phyloP scores from a whole-genome alignment of 2,329 filamentous ascomycete genomes.

The Atkinsonella hypoxylon region DNA sequence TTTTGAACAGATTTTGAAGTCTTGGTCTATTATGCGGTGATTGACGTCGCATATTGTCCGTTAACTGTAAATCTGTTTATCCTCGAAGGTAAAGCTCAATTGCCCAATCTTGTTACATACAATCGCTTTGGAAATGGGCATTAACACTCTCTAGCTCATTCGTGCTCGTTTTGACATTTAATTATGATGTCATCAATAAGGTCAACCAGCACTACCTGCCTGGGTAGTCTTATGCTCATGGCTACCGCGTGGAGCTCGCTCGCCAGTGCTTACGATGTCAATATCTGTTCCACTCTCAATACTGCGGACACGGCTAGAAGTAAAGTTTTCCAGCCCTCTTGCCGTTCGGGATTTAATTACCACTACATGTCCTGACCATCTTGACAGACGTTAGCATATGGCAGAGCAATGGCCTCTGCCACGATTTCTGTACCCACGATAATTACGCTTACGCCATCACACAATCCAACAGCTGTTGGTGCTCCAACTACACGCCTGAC shows the following conservation, averaged over 20 bases:
- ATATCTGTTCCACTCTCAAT: slow-evolving; percentile 26
- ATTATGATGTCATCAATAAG: neutral
- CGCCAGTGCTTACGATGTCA: slow-evolving; percentile 15
- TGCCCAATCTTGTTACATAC: neutral
- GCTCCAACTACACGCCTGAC: slow-evolving; percentile 54
- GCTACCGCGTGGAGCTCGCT: slow-evolving; percentile 13
- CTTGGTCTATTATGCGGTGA: slow-evolving; percentile 4
- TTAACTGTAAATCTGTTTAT: slow-evolving; percentile 7
- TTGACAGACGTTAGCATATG: slow-evolving; percentile 39
- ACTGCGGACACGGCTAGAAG: slow-evolving; percentile 21
- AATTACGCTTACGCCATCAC: slow-evolving; percentile 57
- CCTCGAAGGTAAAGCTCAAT: slow-evolving; percentile 1
- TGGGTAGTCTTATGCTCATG: slow-evolving; percentile 11
- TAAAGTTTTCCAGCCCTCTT: slow-evolving; percentile 12
- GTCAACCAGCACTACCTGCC: neutral
- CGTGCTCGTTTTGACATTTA: neutral
- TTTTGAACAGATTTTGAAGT: neutral
- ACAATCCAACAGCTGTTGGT: slow-evolving; percentile 58
- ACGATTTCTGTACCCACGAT: slow-evolving; percentile 38
- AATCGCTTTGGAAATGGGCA: neutral
- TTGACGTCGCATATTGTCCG: neutral
- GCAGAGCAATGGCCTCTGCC: slow-evolving; percentile 61
- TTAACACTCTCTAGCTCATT: neutral
- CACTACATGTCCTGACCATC: neutral
- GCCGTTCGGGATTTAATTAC: neutral